Percentiles rank a stretch among this genome's conserved stretches.
Evolutionary conservation across 345 rosid species (phyloP).

Genomic region (Dimocarpus longan): DNA sequence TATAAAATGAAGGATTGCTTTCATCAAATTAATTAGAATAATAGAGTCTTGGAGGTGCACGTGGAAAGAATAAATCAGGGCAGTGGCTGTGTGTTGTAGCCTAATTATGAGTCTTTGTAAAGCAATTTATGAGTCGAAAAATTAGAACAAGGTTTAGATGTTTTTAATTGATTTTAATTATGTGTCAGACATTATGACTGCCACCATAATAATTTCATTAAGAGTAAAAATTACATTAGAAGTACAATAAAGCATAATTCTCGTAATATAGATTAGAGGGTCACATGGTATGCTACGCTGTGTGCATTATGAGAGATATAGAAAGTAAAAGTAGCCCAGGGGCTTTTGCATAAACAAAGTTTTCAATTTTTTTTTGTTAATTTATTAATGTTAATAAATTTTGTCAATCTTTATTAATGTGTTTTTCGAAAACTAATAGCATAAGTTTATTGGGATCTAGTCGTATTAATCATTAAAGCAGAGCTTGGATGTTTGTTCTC

Average conservation of each 20-base stretch:
- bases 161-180: not conserved
- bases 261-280: not conserved
- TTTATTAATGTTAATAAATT: no score
- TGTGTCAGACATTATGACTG: not conserved
- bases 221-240: not conserved
- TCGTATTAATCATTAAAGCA: no score
- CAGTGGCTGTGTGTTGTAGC: not conserved
- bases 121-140: not conserved
- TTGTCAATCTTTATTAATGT: no score
- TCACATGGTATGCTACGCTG: not conserved
- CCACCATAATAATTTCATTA: slow-evolving; percentile 1
- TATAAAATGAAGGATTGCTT: slow-evolving; percentile 9
- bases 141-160: not conserved
- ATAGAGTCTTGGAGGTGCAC: slow-evolving; percentile 10
- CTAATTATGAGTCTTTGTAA: not conserved
- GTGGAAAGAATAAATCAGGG: slow-evolving; percentile 20
- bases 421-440: no score
- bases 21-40: not conserved
- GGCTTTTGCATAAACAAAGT: no score
- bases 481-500: no score
- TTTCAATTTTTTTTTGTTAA: no score
- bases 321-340: no score
- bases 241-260: not conserved
- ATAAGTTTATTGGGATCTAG: no score
- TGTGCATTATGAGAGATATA: not conserved